Conservation (phyloP, 257 asterid genomes). For the Rhazya stricta region DNA sequence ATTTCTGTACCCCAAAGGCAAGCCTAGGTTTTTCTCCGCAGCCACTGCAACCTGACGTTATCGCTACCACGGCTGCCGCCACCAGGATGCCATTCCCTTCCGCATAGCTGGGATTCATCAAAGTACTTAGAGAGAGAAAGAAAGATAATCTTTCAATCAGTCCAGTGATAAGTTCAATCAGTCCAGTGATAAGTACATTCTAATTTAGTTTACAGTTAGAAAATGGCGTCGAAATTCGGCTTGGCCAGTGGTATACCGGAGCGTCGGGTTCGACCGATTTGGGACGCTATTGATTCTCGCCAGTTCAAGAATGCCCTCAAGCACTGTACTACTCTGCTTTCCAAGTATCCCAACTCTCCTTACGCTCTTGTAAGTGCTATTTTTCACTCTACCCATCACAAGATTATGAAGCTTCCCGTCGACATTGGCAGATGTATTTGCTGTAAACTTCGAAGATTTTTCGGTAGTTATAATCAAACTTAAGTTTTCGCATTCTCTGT, state of each 20-base stretch:
- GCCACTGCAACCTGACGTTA: slow-evolving; percentile 1
- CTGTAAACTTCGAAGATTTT: neutral
- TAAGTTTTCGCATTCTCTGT: neutral
- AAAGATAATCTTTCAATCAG: neutral
- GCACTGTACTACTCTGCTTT: slow-evolving; percentile 58
- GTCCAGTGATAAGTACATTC: neutral
- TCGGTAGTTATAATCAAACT: neutral
- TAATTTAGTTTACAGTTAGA: neutral
- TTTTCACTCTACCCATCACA: neutral
- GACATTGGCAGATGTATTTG: neutral
- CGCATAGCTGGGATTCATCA: neutral
- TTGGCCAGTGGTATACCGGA: slow-evolving; percentile 92
- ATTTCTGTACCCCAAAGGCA: neutral
- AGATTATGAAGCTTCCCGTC: neutral
- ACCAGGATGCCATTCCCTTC: neutral
- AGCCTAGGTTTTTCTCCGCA: slow-evolving; percentile 13
- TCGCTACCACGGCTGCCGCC: neutral
- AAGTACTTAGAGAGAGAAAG: neutral
- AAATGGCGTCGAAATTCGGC: slow-evolving; percentile 86
- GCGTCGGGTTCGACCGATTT: slow-evolving; percentile 85
- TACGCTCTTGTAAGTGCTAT: slow-evolving; percentile 63
- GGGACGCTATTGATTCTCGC: slow-evolving; percentile 96
- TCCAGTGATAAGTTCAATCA: neutral
- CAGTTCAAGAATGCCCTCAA: slow-evolving; percentile 91
- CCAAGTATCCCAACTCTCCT: slow-evolving; percentile 79